Percentiles rank a stretch among this genome's conserved stretches.
Evolutionary conservation across 805 yeast genomes (phyloP).

Genomic region (Monosporozyma servazzii): DNA sequence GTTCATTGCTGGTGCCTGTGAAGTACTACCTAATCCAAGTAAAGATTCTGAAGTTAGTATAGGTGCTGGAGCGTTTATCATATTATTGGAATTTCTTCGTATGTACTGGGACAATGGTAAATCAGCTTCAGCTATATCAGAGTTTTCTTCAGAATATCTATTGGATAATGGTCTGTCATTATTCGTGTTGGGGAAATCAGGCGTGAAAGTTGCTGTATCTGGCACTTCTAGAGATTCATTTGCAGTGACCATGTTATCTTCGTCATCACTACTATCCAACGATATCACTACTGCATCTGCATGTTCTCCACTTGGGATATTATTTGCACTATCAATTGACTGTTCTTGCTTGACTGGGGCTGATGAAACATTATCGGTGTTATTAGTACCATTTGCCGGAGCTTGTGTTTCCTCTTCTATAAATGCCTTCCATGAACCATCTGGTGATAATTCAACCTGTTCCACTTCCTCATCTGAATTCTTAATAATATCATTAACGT

Average conservation of each 20-base stretch:
- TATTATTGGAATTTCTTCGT: neutral
- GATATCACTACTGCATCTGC: constrained; percentile 27
- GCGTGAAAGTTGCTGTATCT: neutral
- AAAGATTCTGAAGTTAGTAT: neutral
- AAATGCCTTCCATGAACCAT: constrained; percentile 62
- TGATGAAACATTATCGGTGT: neutral
- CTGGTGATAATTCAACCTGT: constrained; percentile 53
- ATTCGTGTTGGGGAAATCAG: neutral
- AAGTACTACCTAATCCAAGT: neutral
- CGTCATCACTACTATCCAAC: constrained; percentile 40
- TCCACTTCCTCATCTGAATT: constrained; percentile 49
- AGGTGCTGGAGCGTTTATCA: constrained; percentile 2
- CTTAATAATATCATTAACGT: constrained; percentile 51
- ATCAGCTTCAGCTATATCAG: constrained; percentile 6
- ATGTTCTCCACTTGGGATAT: neutral
- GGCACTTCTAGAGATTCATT: neutral
- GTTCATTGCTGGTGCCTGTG: neutral
- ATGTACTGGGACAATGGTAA: constrained; percentile 6
- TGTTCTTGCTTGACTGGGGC: constrained; percentile 7
- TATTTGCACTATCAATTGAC: neutral
- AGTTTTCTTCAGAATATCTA: neutral
- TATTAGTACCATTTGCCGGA: constrained; percentile 1
- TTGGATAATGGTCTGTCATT: neutral
- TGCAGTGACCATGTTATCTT: neutral
- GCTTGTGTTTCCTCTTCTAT: constrained; percentile 18